phyloP scores from a whole-genome alignment of 225 moss, liverwort and hornwort species.

The Marchantia paleacea region DNA sequence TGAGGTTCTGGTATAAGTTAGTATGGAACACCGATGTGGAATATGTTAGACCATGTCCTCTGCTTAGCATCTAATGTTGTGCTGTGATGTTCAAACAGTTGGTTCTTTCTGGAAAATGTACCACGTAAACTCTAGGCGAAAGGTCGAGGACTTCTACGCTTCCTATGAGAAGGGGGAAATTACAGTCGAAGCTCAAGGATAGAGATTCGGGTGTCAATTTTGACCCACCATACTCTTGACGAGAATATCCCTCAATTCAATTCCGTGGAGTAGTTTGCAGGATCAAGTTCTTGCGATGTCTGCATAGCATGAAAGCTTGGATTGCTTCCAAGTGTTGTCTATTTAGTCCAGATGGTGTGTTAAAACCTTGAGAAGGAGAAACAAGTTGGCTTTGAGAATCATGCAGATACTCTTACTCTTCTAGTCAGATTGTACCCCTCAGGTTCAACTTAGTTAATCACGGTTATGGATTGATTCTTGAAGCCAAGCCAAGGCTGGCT shows the following conservation, averaged over 20 bases:
- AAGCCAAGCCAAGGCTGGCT: constrained; percentile 9
- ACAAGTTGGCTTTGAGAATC: constrained; percentile 5
- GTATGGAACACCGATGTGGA: not conserved
- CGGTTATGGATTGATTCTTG: constrained; percentile 4
- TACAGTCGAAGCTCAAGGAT: constrained; percentile 34
- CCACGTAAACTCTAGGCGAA: constrained; percentile 41
- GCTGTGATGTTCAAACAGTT: constrained; percentile 28
- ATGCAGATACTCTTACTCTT: constrained; percentile 9
- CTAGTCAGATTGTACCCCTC: constrained; percentile 3
- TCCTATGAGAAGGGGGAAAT: constrained; percentile 48
- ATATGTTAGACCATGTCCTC: not conserved
- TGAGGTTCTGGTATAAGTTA: not conserved
- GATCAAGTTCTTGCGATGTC: not conserved
- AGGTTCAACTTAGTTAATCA: constrained; percentile 5
- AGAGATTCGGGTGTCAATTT: not conserved
- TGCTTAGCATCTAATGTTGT: not conserved
- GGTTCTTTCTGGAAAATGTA: constrained; percentile 52
- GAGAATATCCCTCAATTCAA: not conserved
- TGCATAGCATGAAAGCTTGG: not conserved
- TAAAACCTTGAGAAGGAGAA: not conserved
- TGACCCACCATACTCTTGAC: not conserved
- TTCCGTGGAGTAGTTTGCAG: not conserved
- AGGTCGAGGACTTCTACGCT: constrained; percentile 44
- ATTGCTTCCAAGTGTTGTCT: not conserved
- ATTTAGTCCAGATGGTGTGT: not conserved